Base-by-base conservation (phyloP, 75 land plant genomes). In the Larix kaempferi region DNA sequence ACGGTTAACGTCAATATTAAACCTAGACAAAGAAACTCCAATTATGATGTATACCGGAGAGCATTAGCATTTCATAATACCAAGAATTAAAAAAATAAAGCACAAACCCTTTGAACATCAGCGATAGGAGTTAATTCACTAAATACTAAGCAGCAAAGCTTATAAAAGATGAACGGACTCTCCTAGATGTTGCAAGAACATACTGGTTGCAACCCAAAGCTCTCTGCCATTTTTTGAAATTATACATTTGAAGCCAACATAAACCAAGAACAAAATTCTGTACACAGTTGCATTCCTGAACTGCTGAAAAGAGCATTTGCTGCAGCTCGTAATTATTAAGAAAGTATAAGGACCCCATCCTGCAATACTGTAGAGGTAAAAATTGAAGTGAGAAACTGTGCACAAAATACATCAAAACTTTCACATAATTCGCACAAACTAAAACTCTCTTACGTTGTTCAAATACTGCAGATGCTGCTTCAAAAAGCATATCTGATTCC, bases 401-500 rank as follows among this genome's bases (percentile, higher is more conserved):
- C 39, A 39, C 72, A 67, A 67, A 39, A 67, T 67, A 44, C 8
- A 44, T 67, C 72, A 37, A 44, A 37, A 67, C 52, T 37, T 37
- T 2, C 17, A 29, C 33, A 15, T 29, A 22, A 67, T 67, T 67
- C 72, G n/a, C 39, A 67, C 0, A 39, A 16, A 49, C 44, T 67
- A 6, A 39, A 39, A 67, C 15, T 13, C 4, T 0, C 72, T 37
- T 33, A 17, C 66, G 17, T 41, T 77, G 72, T 49, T 86, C 84
- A 69, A 59, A 84, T 7, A 84, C 65, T 59, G 79, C 82, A 57
- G 62, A 82, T n/a, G 86, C 83, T 1, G 83, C 56, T 67, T 74
- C 76, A 8, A 82, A 69, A 57, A 84, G 0, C 3, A 80, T 57
- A n/a, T 86, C 86, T n/a, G 84, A 23, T 8, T 89, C 88, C 52